A percentile compares a stretch with the other conserved stretches of the same genome.
These are phyloP conservation scores for Aureobasidium melanogenum DNA, from an alignment of 2,329 filamentous ascomycete species.

Conservation along the genomic window DNA sequence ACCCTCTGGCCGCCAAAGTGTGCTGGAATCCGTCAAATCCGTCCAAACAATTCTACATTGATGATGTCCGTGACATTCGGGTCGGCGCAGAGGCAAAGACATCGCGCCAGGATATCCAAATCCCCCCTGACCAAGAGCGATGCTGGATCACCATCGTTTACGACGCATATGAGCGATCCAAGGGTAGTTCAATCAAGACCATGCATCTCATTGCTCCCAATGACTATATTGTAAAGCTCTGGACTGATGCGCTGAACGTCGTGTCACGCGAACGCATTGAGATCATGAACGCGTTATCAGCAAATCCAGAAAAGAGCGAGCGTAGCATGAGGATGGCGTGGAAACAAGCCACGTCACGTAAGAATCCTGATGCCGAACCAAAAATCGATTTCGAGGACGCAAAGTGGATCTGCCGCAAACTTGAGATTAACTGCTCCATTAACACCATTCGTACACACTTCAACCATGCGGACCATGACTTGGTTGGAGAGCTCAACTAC, in stretches of 20 bases:
- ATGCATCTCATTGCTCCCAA: slow-evolving; percentile 81
- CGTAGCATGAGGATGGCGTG: slow-evolving; percentile 59
- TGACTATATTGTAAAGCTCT: slow-evolving; percentile 61
- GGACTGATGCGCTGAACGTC: slow-evolving; percentile 75
- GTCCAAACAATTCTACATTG: slow-evolving; percentile 82
- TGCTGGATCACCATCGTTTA: slow-evolving; percentile 90
- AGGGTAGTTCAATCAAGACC: slow-evolving; percentile 61
- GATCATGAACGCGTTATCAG: slow-evolving; percentile 80
- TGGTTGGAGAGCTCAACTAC: slow-evolving; percentile 62
- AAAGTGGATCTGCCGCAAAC: slow-evolving; percentile 72
- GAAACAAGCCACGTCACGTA: slow-evolving; percentile 71
- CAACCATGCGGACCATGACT: slow-evolving; percentile 57
- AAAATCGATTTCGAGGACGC: slow-evolving; percentile 70
- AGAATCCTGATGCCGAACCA: slow-evolving; percentile 53
- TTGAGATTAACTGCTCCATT: slow-evolving; percentile 85
- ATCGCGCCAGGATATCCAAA: slow-evolving; percentile 74
- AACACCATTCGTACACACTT: slow-evolving; percentile 68
- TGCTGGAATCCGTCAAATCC: slow-evolving; percentile 75
- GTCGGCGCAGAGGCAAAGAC: slow-evolving; percentile 76
- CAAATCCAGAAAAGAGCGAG: slow-evolving; percentile 65
- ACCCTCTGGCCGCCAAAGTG: slow-evolving; percentile 76
- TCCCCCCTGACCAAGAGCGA: slow-evolving; percentile 57
- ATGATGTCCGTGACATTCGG: slow-evolving; percentile 88
- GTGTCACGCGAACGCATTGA: slow-evolving; percentile 81
- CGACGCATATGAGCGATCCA: slow-evolving; percentile 65